Evolutionary conservation across 2,329 filamentous ascomycete species (phyloP).

Genomic region (Thermothelomyces thermophilus): DNA sequence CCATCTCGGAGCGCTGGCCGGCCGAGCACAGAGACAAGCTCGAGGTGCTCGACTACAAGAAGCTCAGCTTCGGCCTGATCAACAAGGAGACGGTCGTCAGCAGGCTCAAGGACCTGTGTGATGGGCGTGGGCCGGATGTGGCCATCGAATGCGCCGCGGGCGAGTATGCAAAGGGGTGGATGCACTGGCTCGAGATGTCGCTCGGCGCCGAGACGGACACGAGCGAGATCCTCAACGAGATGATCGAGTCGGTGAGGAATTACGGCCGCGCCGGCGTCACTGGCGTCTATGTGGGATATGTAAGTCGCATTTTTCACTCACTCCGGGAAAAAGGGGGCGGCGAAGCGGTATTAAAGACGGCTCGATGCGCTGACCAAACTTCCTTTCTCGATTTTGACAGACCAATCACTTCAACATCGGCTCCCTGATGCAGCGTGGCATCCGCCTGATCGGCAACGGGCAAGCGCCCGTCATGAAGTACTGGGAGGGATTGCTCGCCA

Average conservation of each 20-base stretch:
- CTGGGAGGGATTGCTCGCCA: constrained; percentile 68
- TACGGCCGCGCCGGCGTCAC: constrained; percentile 72
- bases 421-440: constrained; percentile 78
- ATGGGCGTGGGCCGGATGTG: constrained; percentile 67
- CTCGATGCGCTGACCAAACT: too few relatives aligned
- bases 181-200: constrained; percentile 51
- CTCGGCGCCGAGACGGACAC: constrained; percentile 76
- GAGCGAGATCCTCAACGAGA: constrained; percentile 72
- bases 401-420: constrained; percentile 82
- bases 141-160: constrained; percentile 60
- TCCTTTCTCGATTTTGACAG: constrained; percentile 32
- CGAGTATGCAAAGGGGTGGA: constrained; percentile 56
- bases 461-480: constrained; percentile 73
- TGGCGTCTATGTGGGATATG: constrained; percentile 58
- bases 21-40: constrained; percentile 45
- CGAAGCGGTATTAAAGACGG: too few relatives aligned
- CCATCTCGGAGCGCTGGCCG: constrained; percentile 56
- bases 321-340: too few relatives aligned
- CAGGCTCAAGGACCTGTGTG: constrained; percentile 66
- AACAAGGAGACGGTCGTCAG: constrained; percentile 58
- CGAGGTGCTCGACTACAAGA: constrained; percentile 62
- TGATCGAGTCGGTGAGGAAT: constrained; percentile 66
- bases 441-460: constrained; percentile 64
- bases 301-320: constrained; percentile 31
- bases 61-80: constrained; percentile 51